Evolutionary conservation across 73 alveolate genomes (phyloP).

Genomic region (Effrenium voratum): DNA sequence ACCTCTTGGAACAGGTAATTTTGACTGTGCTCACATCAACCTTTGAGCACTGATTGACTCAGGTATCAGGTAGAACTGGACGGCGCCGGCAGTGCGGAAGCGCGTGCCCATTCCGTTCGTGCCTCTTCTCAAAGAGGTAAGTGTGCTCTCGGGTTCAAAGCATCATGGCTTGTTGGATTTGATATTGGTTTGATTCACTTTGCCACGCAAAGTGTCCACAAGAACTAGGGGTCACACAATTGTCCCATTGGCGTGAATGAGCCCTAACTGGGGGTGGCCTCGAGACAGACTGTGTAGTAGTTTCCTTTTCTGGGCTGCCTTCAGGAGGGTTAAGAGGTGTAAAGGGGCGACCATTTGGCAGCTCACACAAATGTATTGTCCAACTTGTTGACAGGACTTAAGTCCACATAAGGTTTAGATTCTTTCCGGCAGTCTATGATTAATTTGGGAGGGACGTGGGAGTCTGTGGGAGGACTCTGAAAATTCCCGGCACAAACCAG

Average conservation of each 20-base stretch:
- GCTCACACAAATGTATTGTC: neutral
- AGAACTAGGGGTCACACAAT: neutral
- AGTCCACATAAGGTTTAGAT: too few relatives aligned
- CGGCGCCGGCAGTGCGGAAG: slow-evolving; percentile 46
- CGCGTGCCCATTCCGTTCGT: slow-evolving; percentile 57
- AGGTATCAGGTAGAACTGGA: slow-evolving; percentile 89
- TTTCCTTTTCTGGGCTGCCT: too few relatives aligned
- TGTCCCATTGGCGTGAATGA: neutral
- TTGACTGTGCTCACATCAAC: too few relatives aligned
- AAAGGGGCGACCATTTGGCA: neutral
- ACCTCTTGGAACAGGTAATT: too few relatives aligned
- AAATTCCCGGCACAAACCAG: too few relatives aligned
- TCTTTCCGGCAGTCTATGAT: too few relatives aligned
- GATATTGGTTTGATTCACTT: too few relatives aligned
- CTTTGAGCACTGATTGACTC: too few relatives aligned
- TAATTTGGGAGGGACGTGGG: too few relatives aligned
- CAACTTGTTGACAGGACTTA: neutral
- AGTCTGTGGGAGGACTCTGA: too few relatives aligned
- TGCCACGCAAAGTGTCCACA: too few relatives aligned
- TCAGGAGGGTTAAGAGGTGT: too few relatives aligned
- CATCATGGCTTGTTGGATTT: neutral
- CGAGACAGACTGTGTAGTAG: neutral
- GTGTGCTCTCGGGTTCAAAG: neutral
- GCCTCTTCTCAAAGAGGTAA: neutral
- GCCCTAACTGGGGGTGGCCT: neutral